phyloP scores from a whole-genome alignment of 306 rosid genomes.

The Oxytropis ochrocephala region DNA sequence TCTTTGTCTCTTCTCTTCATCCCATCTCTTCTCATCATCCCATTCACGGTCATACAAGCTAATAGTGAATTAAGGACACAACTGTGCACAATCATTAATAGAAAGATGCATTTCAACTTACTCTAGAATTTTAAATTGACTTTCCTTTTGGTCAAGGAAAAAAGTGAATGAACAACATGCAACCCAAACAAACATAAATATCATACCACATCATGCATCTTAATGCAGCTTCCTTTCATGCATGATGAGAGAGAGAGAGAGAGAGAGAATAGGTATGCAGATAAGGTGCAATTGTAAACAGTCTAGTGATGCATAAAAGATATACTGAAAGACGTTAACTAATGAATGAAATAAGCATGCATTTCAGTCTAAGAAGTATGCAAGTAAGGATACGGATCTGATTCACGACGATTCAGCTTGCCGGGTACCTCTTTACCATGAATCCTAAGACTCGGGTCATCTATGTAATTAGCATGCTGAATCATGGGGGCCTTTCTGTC shows the following conservation, averaged over 20 bases:
- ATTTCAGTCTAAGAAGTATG: neutral
- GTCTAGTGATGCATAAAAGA: neutral
- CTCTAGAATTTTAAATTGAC: neutral
- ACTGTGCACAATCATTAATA: neutral
- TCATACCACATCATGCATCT: neutral
- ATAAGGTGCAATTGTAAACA: neutral
- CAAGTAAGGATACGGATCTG: conserved; percentile 82
- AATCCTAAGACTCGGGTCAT: conserved; percentile 68
- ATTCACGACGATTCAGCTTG: conserved; percentile 86
- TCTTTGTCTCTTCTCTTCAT: conserved; percentile 90
- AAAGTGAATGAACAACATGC: neutral
- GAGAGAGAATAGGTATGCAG: neutral
- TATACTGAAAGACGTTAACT: neutral
- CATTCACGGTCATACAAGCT: conserved; percentile 84
- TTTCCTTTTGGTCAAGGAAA: neutral
- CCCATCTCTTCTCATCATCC: conserved; percentile 98
- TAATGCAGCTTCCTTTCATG: neutral
- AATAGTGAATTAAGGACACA: conserved; percentile 46
- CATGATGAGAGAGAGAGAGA: neutral
- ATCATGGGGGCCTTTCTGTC: conserved; percentile 75
- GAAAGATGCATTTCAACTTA: conserved; percentile 2
- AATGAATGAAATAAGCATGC: neutral
- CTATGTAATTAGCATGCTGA: conserved; percentile 65
- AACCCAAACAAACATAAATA: neutral
- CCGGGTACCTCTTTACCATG: conserved; percentile 75